Evolutionary conservation across 352 stramenopile species (phyloP).

Genomic region (Phytopythium sindhum): DNA sequence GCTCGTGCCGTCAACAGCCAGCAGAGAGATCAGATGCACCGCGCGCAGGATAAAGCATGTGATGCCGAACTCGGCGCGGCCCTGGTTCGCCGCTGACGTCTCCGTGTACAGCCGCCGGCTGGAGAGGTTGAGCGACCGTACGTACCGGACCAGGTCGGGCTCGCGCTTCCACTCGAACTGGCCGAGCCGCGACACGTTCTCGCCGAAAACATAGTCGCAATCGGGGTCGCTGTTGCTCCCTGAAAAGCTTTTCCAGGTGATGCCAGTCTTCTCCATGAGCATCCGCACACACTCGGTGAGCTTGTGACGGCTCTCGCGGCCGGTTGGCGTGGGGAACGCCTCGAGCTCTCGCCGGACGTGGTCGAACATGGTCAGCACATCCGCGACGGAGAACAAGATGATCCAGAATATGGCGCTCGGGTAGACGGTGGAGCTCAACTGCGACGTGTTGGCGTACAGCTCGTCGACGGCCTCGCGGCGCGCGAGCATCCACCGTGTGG

Average conservation of each 20-base stretch:
- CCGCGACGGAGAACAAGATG: constrained; percentile 5
- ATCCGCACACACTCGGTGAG: background rate
- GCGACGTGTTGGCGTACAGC: constrained; percentile 4
- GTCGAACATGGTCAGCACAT: constrained; percentile 10
- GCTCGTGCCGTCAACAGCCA: background rate
- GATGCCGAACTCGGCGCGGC: constrained; percentile 11
- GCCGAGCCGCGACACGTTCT: constrained; percentile 6
- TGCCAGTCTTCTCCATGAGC: constrained; percentile 7
- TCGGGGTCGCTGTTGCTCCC: background rate
- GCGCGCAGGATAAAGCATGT: constrained; percentile 13
- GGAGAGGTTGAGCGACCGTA: constrained; percentile 29
- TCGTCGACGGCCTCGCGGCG: constrained; percentile 11
- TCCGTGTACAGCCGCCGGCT: constrained; percentile 21
- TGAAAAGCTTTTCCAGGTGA: background rate
- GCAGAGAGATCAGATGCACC: background rate
- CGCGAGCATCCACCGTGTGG: constrained; percentile 10
- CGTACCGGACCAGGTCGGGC: constrained; percentile 14
- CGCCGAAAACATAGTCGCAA: background rate
- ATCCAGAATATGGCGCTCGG: constrained; percentile 11
- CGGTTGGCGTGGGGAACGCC: background rate
- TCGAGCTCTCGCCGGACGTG: background rate
- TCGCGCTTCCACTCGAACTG: constrained; percentile 16
- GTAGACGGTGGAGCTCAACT: constrained; percentile 9
- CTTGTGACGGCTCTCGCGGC: background rate
- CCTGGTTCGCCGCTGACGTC: constrained; percentile 7